Evolutionary conservation across 257 asterid species (phyloP).

Genomic region (Capsicum pubescens): DNA sequence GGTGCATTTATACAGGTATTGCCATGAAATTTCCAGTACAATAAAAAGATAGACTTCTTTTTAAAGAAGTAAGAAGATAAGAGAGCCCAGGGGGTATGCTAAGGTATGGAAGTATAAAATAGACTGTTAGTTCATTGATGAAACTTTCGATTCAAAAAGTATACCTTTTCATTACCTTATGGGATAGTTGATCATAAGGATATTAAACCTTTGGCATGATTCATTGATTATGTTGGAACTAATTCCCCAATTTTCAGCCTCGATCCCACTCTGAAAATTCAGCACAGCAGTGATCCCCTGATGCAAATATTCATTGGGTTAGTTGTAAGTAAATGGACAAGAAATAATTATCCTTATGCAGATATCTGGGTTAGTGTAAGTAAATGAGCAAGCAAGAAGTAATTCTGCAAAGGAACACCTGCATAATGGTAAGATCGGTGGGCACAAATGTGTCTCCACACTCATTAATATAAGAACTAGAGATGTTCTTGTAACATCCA

Average conservation of each 20-base stretch:
- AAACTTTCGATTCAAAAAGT: background rate
- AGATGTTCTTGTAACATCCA: background rate
- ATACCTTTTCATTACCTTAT: conserved; percentile 60
- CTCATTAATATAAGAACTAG: background rate
- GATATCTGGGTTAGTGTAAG: conserved; percentile 23
- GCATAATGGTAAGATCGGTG: background rate
- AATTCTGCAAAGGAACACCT: conserved; percentile 22
- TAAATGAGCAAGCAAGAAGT: conserved; percentile 31
- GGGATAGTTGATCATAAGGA: conserved; percentile 91
- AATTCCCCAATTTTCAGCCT: conserved; percentile 95
- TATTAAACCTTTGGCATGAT: conserved; percentile 72
- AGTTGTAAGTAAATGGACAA: conserved; percentile 38
- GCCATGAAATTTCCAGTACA: conserved; percentile 1
- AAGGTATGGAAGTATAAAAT: conserved; percentile 1
- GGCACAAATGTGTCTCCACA: background rate
- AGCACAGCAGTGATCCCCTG: conserved; percentile 97
- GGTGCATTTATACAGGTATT: background rate
- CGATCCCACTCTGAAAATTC: conserved; percentile 84
- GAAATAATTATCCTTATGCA: conserved; percentile 15
- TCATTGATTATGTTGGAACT: conserved; percentile 67
- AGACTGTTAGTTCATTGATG: background rate
- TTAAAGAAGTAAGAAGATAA: background rate
- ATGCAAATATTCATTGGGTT: conserved; percentile 45
- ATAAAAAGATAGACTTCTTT: background rate
- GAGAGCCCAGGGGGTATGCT: background rate